Evolutionary conservation across 2,329 filamentous ascomycete genomes (phyloP).

Genomic region (Cytospora piceae): DNA sequence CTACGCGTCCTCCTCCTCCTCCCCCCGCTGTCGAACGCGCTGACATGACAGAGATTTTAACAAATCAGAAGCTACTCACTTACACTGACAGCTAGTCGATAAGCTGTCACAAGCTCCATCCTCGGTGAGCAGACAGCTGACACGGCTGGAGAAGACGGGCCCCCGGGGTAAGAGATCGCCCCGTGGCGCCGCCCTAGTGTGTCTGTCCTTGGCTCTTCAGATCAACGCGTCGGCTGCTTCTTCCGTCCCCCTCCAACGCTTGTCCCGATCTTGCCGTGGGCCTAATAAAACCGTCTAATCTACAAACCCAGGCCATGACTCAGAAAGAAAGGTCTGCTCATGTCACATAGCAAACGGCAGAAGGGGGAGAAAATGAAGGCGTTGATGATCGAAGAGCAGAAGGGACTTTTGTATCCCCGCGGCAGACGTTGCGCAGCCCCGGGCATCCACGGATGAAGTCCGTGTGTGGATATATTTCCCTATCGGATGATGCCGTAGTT

Average conservation of each 20-base stretch:
- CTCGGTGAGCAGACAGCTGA: constrained; percentile 10
- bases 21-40: not conserved
- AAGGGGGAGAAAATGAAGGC: not conserved
- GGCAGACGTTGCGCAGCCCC: too few species aligned
- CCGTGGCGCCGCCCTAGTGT: constrained; percentile 18
- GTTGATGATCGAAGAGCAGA: too few species aligned
- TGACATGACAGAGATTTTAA: not conserved
- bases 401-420: too few species aligned
- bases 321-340: too few species aligned
- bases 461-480: too few species aligned
- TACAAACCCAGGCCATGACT: not conserved
- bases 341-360: not conserved
- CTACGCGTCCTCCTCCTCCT: not conserved
- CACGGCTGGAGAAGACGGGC: constrained; percentile 2
- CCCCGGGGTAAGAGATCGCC: not conserved
- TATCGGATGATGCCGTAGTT: too few species aligned
- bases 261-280: constrained; percentile 2
- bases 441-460: too few species aligned
- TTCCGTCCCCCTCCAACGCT: constrained; percentile 4
- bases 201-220: constrained; percentile 15
- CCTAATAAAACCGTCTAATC: not conserved
- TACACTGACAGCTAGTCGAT: not conserved
- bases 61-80: not conserved
- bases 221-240: constrained; percentile 21
- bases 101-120: not conserved